Conservation (phyloP, 1,139 yeast species). For the Hyphopichia pseudoburtonii region DNA sequence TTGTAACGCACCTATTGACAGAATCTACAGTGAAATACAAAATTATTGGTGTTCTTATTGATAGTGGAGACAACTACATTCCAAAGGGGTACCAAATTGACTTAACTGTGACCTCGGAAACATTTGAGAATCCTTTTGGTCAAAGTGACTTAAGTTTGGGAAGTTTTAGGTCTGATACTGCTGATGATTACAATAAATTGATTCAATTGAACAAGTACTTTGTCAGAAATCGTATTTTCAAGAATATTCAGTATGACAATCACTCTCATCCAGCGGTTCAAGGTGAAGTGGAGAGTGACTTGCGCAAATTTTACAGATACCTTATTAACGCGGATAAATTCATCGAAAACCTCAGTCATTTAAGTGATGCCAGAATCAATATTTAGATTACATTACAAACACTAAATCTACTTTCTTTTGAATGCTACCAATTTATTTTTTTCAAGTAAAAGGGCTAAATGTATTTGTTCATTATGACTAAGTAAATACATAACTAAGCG, state of each 20-base stretch:
- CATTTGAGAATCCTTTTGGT: too few species aligned
- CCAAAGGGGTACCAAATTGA: slow-evolving; percentile 13
- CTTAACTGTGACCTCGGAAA: neutral
- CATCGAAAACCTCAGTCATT: slow-evolving; percentile 19
- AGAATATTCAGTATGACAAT: slow-evolving; percentile 4
- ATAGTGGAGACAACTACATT: slow-evolving; percentile 39
- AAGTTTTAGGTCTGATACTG: too few species aligned
- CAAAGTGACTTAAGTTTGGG: too few species aligned
- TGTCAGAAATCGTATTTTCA: slow-evolving; percentile 15
- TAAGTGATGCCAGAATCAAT: slow-evolving; percentile 12
- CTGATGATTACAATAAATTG: too few species aligned
- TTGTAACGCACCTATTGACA: slow-evolving; percentile 15
- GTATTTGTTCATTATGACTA: neutral
- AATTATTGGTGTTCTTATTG: slow-evolving; percentile 37
- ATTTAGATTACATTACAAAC: too few species aligned
- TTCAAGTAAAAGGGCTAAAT: neutral
- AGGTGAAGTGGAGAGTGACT: too few species aligned
- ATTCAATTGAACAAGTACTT: slow-evolving; percentile 16
- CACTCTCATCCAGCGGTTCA: neutral
- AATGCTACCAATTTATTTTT: too few species aligned
- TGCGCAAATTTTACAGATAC: slow-evolving; percentile 14
- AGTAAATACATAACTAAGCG: too few species aligned
- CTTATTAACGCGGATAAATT: slow-evolving; percentile 28
- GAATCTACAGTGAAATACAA: slow-evolving; percentile 11
- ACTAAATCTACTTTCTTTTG: too few species aligned